Percentiles rank a stretch among this genome's conserved stretches.
Evolutionary conservation across 352 stramenopile species (phyloP).

Genomic region (Globisporangium mamillatum): DNA sequence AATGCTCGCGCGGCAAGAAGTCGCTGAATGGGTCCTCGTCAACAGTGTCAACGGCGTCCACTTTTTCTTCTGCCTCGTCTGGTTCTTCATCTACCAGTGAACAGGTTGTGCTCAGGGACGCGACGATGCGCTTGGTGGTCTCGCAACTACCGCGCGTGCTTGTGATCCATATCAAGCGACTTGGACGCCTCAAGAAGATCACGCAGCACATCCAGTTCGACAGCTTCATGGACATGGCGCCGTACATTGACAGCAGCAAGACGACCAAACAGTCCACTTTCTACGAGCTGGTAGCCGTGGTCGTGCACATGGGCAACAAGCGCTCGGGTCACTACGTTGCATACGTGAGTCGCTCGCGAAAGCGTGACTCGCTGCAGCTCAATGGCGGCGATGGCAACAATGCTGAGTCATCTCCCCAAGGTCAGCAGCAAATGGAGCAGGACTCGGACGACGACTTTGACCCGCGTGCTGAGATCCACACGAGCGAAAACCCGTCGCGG

Average conservation of each 20-base stretch:
- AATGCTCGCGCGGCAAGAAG: conserved; percentile 43
- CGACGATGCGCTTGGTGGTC: conserved; percentile 52
- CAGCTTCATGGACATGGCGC: conserved; percentile 48
- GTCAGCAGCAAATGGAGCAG: not conserved
- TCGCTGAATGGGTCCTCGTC: not conserved
- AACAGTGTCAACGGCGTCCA: conserved; percentile 13
- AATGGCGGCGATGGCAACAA: not conserved
- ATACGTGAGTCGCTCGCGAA: conserved; percentile 60
- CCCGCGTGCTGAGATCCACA: conserved; percentile 23
- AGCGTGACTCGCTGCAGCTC: conserved; percentile 22
- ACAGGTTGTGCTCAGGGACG: conserved; percentile 39
- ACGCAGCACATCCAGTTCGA: conserved; percentile 67
- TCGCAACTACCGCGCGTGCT: conserved; percentile 53
- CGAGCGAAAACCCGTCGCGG: conserved; percentile 20
- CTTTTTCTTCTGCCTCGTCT: not conserved
- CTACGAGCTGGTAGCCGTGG: conserved; percentile 65
- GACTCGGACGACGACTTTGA: conserved; percentile 27
- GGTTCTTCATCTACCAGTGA: conserved; percentile 23
- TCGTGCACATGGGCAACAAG: conserved; percentile 74
- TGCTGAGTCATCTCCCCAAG: not conserved
- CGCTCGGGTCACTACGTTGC: conserved; percentile 68
- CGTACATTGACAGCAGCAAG: conserved; percentile 26
- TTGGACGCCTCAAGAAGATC: conserved; percentile 52
- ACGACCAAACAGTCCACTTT: conserved; percentile 25
- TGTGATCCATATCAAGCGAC: conserved; percentile 67